These are phyloP conservation scores for Bruguiera sexangula DNA, from an alignment of 345 rosid genomes.

Conservation along the genomic window DNA sequence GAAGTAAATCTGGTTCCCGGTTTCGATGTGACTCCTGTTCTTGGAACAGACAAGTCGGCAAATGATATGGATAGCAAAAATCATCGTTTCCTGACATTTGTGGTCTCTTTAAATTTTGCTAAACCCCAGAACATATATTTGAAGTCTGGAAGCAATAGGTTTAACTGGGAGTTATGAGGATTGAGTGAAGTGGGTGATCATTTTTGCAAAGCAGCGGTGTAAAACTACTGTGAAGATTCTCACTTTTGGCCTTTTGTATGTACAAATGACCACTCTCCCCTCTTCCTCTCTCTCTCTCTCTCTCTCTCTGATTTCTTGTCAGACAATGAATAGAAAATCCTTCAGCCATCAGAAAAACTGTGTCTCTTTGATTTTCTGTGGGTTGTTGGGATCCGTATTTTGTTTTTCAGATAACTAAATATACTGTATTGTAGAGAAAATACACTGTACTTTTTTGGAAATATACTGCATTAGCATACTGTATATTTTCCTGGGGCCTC, in stretches of 20 bases:
- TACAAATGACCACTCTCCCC: not conserved
- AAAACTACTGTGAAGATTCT: conserved; percentile 38
- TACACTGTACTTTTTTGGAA: too few species aligned
- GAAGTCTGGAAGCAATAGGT: conserved; percentile 5
- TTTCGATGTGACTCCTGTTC: conserved; percentile 23
- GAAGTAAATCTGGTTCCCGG: conserved; percentile 17
- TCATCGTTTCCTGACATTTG: conserved; percentile 28
- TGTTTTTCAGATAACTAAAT: not conserved
- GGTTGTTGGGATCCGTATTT: conserved; percentile 49
- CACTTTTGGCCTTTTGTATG: conserved; percentile 20
- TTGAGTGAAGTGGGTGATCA: conserved; percentile 28
- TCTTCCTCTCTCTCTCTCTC: not conserved
- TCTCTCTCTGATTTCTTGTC: conserved; percentile 28
- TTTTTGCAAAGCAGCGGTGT: conserved; percentile 3
- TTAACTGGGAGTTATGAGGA: conserved; percentile 42
- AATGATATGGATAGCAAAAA: conserved; percentile 27
- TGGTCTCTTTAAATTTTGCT: not conserved
- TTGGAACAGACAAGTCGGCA: conserved; percentile 21
- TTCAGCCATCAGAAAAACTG: conserved; percentile 30
- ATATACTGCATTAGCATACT: too few species aligned
- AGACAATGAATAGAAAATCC: conserved; percentile 43
- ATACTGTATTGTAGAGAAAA: too few species aligned
- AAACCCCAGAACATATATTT: conserved; percentile 23
- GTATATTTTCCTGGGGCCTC: too few species aligned
- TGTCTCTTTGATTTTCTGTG: conserved; percentile 38